Evolutionary conservation across 805 yeast species (phyloP).

Genomic region (Maudiozyma turicensis): DNA sequence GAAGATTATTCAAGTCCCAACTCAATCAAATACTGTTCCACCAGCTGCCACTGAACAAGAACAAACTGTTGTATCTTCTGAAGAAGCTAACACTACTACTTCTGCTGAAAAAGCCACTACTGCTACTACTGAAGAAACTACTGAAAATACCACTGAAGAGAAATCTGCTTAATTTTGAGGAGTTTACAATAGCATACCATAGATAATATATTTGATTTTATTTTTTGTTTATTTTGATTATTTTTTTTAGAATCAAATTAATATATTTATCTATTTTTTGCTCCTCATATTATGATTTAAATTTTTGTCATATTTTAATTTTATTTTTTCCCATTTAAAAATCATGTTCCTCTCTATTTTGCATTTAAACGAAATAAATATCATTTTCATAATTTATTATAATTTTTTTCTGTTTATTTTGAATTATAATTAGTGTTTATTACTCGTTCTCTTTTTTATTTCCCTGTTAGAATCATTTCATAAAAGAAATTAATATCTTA

Average conservation of each 20-base stretch:
- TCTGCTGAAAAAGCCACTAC: neutral
- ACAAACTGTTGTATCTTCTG: neutral
- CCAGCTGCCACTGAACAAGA: neutral
- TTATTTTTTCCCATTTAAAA: neutral
- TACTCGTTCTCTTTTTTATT: neutral
- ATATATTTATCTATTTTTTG: neutral
- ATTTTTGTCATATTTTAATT: neutral
- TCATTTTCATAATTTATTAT: neutral
- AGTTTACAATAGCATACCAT: neutral
- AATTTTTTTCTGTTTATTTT: neutral
- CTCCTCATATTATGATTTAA: neutral
- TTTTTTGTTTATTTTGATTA: neutral
- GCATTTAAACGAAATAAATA: neutral
- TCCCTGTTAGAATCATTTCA: neutral
- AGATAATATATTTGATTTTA: neutral
- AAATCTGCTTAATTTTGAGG: constrained; percentile 3
- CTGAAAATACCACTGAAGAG: constrained; percentile 16
- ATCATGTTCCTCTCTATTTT: neutral
- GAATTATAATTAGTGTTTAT: neutral
- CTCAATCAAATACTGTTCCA: neutral
- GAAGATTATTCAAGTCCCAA: constrained; percentile 4
- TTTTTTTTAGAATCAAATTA: too few relatives aligned
- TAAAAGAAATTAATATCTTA: too few relatives aligned
- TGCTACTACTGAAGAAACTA: constrained; percentile 5
- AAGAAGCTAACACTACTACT: neutral